Evolutionary conservation across 371 early-diverging fungal species (phyloP).

Genomic region (Racocetra persica): DNA sequence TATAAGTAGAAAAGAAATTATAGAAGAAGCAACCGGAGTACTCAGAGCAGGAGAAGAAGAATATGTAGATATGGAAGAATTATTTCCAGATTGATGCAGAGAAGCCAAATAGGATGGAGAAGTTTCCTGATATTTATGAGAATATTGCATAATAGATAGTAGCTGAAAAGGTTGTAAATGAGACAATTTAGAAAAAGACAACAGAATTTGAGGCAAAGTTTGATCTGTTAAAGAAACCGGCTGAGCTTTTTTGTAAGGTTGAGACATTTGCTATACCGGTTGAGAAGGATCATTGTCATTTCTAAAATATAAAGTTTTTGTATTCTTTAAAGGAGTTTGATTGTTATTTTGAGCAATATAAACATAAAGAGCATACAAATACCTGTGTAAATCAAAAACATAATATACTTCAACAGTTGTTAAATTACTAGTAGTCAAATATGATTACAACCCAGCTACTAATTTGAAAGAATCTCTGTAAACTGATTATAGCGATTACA

Average conservation of each 20-base stretch:
- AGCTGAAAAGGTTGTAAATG: background rate
- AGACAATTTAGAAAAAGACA: background rate
- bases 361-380: too few relatives aligned
- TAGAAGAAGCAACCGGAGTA: background rate
- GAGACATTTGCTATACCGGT: background rate
- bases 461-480: too few relatives aligned
- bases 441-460: too few relatives aligned
- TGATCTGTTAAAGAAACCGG: background rate
- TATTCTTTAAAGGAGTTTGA: too few relatives aligned
- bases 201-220: background rate
- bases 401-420: too few relatives aligned
- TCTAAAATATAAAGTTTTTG: too few relatives aligned
- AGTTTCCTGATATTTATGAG: background rate
- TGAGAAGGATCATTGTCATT: background rate
- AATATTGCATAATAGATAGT: background rate
- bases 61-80: slow-evolving; percentile 12
- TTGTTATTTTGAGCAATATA: too few relatives aligned
- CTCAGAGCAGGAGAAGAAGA: slow-evolving; percentile 17
- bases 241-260: background rate
- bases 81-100: slow-evolving; percentile 27
- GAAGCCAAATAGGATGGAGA: slow-evolving; percentile 14
- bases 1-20: background rate
- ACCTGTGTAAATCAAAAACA: too few relatives aligned
- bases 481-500: too few relatives aligned
- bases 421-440: too few relatives aligned